Percentiles rank a stretch among this genome's conserved stretches.
Conservation (phyloP, 192 early-diverging fungal species). For the Mortierella claussenii region DNA sequence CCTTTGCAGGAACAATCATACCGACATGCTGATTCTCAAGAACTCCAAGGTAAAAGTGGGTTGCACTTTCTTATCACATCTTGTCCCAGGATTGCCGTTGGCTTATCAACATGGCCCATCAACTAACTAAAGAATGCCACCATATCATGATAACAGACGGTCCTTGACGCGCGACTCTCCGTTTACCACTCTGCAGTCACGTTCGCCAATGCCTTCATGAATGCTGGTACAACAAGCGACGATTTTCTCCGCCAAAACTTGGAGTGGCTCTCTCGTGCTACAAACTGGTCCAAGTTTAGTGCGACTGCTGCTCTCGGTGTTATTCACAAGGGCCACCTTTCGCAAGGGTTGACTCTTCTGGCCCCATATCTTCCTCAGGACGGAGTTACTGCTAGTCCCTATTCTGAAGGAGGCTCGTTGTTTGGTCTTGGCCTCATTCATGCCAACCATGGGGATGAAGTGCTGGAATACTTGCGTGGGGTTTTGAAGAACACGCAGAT, state of each 20-base stretch:
- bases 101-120: neutral
- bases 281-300: conserved; percentile 99
- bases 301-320: conserved; percentile 98
- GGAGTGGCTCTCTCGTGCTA: conserved; percentile 97
- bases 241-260: conserved; percentile 97
- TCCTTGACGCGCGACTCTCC: conserved; percentile 90
- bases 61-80: neutral
- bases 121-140: no score
- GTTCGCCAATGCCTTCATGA: conserved; percentile 98
- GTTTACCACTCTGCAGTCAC: conserved; percentile 96
- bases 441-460: conserved; percentile 91
- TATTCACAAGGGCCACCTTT: conserved; percentile 97
- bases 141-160: conserved; percentile 66
- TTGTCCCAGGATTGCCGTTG: neutral
- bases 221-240: conserved; percentile 97
- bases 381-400: conserved; percentile 85
- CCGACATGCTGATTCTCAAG: conserved; percentile 96
- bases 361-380: conserved; percentile 96
- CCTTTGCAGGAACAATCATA: conserved; percentile 94
- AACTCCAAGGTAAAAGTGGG: conserved; percentile 81
- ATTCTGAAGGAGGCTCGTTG: conserved; percentile 96
- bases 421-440: conserved; percentile 98
- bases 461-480: conserved; percentile 84
- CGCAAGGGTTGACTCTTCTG: conserved; percentile 83
- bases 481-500: conserved; percentile 80